Percentiles rank a stretch among this genome's conserved stretches.
phyloP scores from a whole-genome alignment of 306 rosid species.

The Corylus americana region DNA sequence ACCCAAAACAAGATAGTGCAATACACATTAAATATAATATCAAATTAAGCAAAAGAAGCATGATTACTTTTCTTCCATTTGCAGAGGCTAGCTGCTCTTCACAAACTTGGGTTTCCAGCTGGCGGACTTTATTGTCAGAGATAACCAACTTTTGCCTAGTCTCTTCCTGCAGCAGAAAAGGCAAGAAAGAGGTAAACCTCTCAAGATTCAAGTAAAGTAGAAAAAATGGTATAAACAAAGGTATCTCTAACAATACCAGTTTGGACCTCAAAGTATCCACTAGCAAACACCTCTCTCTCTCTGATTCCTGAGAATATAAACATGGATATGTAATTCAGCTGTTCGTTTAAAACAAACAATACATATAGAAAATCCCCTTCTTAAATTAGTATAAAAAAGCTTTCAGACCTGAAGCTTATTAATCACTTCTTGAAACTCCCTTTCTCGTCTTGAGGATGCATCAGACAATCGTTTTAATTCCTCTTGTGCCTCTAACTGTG shows the following conservation, averaged over 20 bases:
- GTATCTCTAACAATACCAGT: conserved; percentile 57
- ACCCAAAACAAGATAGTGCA: conserved; percentile 24
- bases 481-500: conserved; percentile 80
- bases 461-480: conserved; percentile 69
- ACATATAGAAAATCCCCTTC: neutral
- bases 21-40: neutral
- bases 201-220: conserved; percentile 19
- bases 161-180: conserved; percentile 69
- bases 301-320: conserved; percentile 65
- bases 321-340: conserved; percentile 13
- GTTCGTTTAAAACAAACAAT: conserved; percentile 17
- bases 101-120: conserved; percentile 69
- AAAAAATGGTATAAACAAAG: conserved; percentile 14
- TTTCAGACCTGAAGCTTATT: conserved; percentile 74
- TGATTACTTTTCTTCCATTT: conserved; percentile 61
- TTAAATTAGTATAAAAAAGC: conserved; percentile 3
- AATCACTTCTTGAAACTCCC: conserved; percentile 74
- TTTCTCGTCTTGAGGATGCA: conserved; percentile 65
- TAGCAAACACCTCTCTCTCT: conserved; percentile 65
- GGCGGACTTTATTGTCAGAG: conserved; percentile 85
- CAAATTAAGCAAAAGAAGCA: neutral
- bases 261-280: conserved; percentile 84
- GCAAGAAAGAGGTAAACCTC: conserved; percentile 22
- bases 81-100: conserved; percentile 64
- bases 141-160: conserved; percentile 76